Base-by-base conservation (phyloP, 1,284 basidiomycete species). In the Ceraceosorus guamensis region DNA sequence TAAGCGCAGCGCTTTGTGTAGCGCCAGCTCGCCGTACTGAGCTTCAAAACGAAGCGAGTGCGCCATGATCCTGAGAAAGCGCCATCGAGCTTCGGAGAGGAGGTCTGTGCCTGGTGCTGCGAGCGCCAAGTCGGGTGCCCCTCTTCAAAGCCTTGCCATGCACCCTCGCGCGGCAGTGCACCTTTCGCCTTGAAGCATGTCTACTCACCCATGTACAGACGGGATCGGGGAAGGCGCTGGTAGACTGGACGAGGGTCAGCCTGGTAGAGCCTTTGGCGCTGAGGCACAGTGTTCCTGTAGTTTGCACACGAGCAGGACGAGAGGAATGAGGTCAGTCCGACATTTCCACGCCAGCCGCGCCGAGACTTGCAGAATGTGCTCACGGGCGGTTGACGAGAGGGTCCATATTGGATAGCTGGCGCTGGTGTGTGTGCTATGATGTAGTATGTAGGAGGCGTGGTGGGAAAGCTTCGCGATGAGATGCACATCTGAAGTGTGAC, bases 131-230 rank as follows among this genome's bases (percentile, higher is more conserved):
- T n/a, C 41, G 41, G 41, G 14, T 13, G n/a, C 13, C 14, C 13
- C 41, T 14, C 13, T n/a, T 14, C 41, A 44, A 14, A n/a, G n/a
- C 14, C 24, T 16, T 13, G 24, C 13, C 8, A 33, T 10, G 10
- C n/a, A n/a, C n/a, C n/a, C n/a, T n/a, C n/a, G n/a, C n/a, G n/a
- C n/a, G n/a, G n/a, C n/a, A n/a, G n/a, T n/a, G n/a, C n/a, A n/a
- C n/a, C n/a, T n/a, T n/a, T n/a, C n/a, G n/a, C n/a, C n/a, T n/a
- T n/a, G n/a, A n/a, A n/a, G n/a, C n/a, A n/a, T n/a, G n/a, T n/a
- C n/a, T n/a, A 53, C 51, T 50, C 7, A 53, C 54, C 54, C 58
- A 60, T 60, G 55, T 60, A 60, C 8, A 60, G 30, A 13, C 58
- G 32, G 24, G 58, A 60, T 37, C 58, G 58, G 45, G 58, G 58